Evolutionary conservation across 768 basidiomycete genomes (phyloP), one percentile per base, ranked within the genome.

Genomic region (Pulveroboletus sp.): DNA sequence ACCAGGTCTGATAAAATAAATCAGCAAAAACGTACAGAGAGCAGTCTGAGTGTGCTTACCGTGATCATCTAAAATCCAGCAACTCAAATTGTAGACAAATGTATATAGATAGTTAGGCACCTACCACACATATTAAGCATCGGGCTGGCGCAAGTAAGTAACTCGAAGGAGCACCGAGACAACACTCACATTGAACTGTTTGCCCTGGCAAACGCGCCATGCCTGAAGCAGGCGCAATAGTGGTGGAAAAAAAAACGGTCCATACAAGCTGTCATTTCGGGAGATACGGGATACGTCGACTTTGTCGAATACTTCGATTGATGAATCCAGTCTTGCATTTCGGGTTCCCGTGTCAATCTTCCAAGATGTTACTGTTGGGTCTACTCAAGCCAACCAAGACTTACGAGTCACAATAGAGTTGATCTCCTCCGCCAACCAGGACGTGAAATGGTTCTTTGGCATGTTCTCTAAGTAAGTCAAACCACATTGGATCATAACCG

Each of bases 361-460:
- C 17, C 28, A 39, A 9, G 36, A 43, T 8, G 38, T 60, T 55
- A 46, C 35, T 18, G 38, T 28, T 27, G 24, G 3, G 6, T 44
- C 28, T 11, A 33, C 39, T 18, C 12, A 5, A n/a, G 37, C 24
- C 17, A 49, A 36, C 14, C 18, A 28, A 15, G 24, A 61, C 82
- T 39, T 58, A 85, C 86, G 76, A 72, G 57, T 93, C 90, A 54
- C 89, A 91, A 60, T 93, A 96, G 15, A 96, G 74, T 65, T 95
- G 93, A 65, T 95, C 93, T 10, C 93, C 93, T 17, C 95, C 95
- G 15, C 95, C 95, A 6, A 96, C 85, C 32, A 98, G 75, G n/a
- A 76, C 81, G 61, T 99, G 95, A 64, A 93, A 93, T 0, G 95
- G 93, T 50, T 73, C 71, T 60, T 82, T 78, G 2, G 78, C 74